Percentiles rank a stretch among this genome's conserved stretches.
phyloP scores from a whole-genome alignment of 2,329 filamentous ascomycete species.

The Fusarium sacchari region DNA sequence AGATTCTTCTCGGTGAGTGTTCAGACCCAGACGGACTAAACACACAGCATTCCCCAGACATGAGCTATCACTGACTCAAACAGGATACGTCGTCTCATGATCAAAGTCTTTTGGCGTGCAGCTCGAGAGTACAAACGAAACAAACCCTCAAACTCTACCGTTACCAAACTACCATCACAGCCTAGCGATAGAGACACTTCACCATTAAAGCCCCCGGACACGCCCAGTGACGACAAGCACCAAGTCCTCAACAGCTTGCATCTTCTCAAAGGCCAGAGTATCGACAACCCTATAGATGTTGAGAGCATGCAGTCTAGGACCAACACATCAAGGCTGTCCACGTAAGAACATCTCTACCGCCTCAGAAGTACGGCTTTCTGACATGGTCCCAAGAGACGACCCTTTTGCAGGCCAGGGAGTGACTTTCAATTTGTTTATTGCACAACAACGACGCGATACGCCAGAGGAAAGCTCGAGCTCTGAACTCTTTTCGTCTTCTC shows the following conservation, averaged over 20 bases:
- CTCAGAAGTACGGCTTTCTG: neutral
- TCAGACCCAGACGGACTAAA: neutral
- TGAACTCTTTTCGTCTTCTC: neutral
- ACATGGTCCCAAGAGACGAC: neutral
- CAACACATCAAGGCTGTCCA: neutral
- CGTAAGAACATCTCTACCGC: neutral
- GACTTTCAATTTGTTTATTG: neutral
- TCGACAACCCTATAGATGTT: constrained; percentile 4
- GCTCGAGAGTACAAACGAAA: constrained; percentile 16
- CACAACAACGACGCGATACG: neutral
- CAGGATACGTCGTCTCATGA: constrained; percentile 24
- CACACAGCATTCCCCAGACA: constrained; percentile 4
- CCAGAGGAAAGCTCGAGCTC: neutral
- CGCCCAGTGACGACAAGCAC: neutral
- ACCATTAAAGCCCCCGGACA: neutral
- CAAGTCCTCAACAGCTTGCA: neutral
- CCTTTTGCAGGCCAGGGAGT: neutral
- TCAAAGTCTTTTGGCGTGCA: constrained; percentile 19
- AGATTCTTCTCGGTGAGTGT: neutral
- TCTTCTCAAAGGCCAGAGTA: neutral
- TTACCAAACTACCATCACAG: neutral
- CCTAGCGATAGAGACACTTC: neutral
- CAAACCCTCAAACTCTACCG: neutral
- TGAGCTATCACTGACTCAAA: neutral
- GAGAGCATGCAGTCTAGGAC: neutral